These are phyloP conservation scores for Mallotus nudiflorus DNA, from an alignment of 345 rosid species.

Conservation along the genomic window DNA sequence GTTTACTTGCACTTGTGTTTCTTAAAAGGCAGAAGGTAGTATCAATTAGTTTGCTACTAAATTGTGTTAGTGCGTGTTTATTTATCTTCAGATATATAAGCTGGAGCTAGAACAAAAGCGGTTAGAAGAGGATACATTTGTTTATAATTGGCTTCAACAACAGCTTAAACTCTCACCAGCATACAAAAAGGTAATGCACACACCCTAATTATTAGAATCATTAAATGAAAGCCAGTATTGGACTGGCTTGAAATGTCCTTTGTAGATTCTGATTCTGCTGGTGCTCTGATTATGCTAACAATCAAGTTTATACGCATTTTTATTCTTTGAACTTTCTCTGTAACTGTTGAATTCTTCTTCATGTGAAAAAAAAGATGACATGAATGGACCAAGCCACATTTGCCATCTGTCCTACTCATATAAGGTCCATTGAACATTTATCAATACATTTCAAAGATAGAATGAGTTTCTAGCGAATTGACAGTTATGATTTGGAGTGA, in stretches of 20 bases:
- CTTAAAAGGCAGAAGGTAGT: not conserved
- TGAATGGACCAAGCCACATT: not conserved
- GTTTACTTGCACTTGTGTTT: constrained; percentile 17
- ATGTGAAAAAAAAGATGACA: not conserved
- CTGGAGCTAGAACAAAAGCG: constrained; percentile 84
- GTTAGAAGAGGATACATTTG: constrained; percentile 81
- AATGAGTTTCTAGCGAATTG: not conserved
- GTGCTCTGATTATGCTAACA: not conserved
- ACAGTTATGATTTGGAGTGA: not conserved
- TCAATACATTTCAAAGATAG: not conserved
- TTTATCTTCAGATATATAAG: constrained; percentile 65
- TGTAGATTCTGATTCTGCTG: not conserved
- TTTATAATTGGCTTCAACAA: constrained; percentile 90
- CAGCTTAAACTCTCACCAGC: constrained; percentile 90
- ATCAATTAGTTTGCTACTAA: constrained; percentile 16
- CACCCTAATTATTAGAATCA: not conserved
- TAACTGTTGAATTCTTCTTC: not conserved
- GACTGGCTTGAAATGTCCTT: not conserved
- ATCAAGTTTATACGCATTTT: not conserved
- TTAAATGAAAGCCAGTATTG: constrained; percentile 5
- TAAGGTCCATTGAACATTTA: not conserved
- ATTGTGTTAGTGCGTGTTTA: constrained; percentile 15
- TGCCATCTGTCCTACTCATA: not conserved
- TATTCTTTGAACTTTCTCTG: not conserved
- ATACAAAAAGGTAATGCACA: constrained; percentile 67